Base-by-base conservation (phyloP, 176 grass and related monocot species). In the Triticum monococcum region DNA sequence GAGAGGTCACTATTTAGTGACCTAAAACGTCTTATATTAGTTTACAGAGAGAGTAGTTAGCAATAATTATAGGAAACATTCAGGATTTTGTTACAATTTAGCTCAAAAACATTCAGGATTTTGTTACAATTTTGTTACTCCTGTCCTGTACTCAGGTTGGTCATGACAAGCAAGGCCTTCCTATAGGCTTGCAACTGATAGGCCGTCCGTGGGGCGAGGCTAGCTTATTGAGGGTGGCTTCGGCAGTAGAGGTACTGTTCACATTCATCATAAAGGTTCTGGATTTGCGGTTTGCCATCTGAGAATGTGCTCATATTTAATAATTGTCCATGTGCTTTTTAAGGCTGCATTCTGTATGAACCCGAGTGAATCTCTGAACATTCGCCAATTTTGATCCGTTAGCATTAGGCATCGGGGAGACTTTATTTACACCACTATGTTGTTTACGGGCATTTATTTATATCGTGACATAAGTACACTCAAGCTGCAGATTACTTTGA, bases 181-280 rank as follows among this genome's bases (percentile, higher is more conserved):
- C 97, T 26, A 99, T 99, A 35, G 97, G 94, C 68, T 77, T 99
- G 88, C 97, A 99, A 62, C 60, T 99, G 87, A 99, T 99, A 87
- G 97, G 97, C 8, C 94, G 94, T 28, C 97, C 97, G 76, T 99
- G 94, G 97, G 92, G 88, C 23, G 97, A 99, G 80, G 97, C 97
- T 78, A 99, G 77, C 87, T 96, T 99, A 83, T 79, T 99, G 75
- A 92, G 97, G 64, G 90, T 91, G 74, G 97, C 94, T 94, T 92
- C 81, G 77, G 92, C 92, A 38, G 60, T 99, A 37, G 94, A 99
- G 94, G 97, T 99, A 96, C 41, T 84, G 84, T 66, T 54, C 2
- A 9, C 41, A 37, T 25, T 37, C 50, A 67, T 79, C 9, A 6
- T 75, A 57, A 40, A n/a, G 2, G 24, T 62, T 46, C 4, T 12